Percentiles rank a stretch among this genome's conserved stretches.
phyloP scores from a whole-genome alignment of 192 early-diverging fungal species.

The Chytriomyces sp. region DNA sequence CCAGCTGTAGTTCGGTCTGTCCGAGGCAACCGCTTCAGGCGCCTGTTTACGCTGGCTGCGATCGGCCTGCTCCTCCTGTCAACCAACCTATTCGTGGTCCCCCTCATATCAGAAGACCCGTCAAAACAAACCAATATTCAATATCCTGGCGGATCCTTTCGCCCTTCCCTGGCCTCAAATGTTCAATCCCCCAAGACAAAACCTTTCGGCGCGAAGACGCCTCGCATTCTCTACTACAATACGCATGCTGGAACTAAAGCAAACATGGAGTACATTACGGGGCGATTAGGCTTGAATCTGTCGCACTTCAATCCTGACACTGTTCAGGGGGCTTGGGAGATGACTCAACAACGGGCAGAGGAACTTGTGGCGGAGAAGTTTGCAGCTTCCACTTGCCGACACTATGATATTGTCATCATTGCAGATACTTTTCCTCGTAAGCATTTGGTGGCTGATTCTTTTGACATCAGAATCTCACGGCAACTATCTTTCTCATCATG shows the following conservation, averaged over 20 bases:
- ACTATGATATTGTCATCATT: slow-evolving; percentile 16
- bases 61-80: no score
- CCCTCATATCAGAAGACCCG: no score
- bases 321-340: neutral
- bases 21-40: no score
- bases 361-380: neutral
- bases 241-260: neutral
- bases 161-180: no score
- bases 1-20: no score
- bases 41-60: no score
- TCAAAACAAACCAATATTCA: no score
- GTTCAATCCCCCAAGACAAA: no score
- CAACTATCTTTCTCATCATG: neutral
- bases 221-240: neutral
- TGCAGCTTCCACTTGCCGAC: neutral
- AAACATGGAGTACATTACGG: neutral
- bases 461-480: neutral
- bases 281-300: neutral
- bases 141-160: no score
- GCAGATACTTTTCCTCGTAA: slow-evolving; percentile 8
- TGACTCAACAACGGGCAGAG: neutral
- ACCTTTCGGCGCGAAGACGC: no score
- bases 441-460: neutral
- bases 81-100: no score
- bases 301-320: neutral